phyloP scores from a whole-genome alignment of 108 stramenopile species.

The Nitzschia palea region DNA sequence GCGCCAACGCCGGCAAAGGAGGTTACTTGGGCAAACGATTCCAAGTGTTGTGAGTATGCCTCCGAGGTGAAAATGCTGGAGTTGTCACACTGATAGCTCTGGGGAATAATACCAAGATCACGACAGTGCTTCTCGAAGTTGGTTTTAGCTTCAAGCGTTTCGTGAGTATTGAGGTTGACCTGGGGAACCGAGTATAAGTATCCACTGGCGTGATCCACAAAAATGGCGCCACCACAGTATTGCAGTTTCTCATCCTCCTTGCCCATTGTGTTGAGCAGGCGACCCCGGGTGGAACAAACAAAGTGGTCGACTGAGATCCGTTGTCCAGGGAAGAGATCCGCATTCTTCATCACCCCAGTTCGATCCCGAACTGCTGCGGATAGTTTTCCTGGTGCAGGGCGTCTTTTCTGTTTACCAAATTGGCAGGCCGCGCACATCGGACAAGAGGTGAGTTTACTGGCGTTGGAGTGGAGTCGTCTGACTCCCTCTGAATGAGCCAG shows the following conservation, averaged over 20 bases:
- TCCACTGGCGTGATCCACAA: conserved; percentile 41
- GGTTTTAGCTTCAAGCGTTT: conserved; percentile 26
- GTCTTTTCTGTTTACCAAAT: conserved; percentile 15
- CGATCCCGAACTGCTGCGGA: conserved; percentile 1
- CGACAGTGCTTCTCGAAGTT: conserved; percentile 22
- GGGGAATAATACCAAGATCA: conserved; percentile 11
- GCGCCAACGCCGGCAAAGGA: conserved; percentile 49
- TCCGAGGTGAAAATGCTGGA: conserved; percentile 19
- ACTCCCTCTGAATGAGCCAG: background rate
- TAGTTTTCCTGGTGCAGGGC: background rate
- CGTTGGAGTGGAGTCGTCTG: background rate
- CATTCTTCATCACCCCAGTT: background rate
- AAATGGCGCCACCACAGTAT: conserved; percentile 42
- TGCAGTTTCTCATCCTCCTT: conserved; percentile 21
- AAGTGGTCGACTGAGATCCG: conserved; percentile 46
- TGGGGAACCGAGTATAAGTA: conserved; percentile 26
- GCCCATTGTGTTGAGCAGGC: conserved; percentile 32
- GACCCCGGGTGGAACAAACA: conserved; percentile 27
- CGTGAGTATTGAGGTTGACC: conserved; percentile 19
- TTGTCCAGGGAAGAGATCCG: conserved; percentile 35
- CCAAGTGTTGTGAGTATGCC: background rate
- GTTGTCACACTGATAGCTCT: conserved; percentile 38
- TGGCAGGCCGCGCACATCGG: conserved; percentile 30
- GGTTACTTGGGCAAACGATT: background rate
- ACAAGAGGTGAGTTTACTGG: background rate